These are phyloP conservation scores for Cutaneotrichosporon mucoides DNA, from an alignment of 1,284 basidiomycete species.

Conservation along the genomic window DNA sequence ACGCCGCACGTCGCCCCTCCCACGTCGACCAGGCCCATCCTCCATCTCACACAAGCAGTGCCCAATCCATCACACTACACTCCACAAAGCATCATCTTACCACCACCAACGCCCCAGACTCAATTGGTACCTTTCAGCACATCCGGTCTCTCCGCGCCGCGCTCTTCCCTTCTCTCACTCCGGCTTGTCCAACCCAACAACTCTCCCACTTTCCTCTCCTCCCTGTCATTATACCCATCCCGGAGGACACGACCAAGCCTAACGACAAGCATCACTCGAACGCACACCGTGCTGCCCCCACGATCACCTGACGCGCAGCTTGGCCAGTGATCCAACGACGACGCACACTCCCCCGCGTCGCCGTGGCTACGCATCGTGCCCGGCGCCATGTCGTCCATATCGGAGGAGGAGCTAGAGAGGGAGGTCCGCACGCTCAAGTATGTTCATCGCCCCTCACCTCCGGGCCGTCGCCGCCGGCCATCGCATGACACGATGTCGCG, in stretches of 20 bases:
- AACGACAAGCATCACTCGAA: not conserved
- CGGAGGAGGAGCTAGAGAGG: constrained; percentile 76
- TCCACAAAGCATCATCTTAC: too few relatives aligned
- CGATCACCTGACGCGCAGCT: not conserved
- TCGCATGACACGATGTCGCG: too few relatives aligned
- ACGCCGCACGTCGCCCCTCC: too few relatives aligned
- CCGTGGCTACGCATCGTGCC: constrained; percentile 7
- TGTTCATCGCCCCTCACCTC: constrained; percentile 11
- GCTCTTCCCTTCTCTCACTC: too few relatives aligned
- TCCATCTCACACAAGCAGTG: too few relatives aligned
- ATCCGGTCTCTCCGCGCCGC: too few relatives aligned
- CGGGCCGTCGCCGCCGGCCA: too few relatives aligned
- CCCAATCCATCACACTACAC: too few relatives aligned
- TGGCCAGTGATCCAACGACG: not conserved
- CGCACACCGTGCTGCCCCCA: not conserved
- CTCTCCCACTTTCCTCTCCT: not conserved
- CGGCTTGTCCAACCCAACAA: too few relatives aligned
- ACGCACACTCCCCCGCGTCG: constrained; percentile 4
- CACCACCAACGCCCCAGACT: too few relatives aligned
- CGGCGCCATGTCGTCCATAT: constrained; percentile 29
- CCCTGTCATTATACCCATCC: not conserved
- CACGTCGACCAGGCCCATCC: too few relatives aligned
- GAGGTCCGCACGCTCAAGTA: constrained; percentile 71
- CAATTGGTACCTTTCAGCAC: too few relatives aligned
- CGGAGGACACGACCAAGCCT: not conserved